A percentile compares a stretch with the other conserved stretches of the same genome.
Conservation (phyloP, 495 filamentous ascomycete species). For the Penicillium bovifimosum region DNA sequence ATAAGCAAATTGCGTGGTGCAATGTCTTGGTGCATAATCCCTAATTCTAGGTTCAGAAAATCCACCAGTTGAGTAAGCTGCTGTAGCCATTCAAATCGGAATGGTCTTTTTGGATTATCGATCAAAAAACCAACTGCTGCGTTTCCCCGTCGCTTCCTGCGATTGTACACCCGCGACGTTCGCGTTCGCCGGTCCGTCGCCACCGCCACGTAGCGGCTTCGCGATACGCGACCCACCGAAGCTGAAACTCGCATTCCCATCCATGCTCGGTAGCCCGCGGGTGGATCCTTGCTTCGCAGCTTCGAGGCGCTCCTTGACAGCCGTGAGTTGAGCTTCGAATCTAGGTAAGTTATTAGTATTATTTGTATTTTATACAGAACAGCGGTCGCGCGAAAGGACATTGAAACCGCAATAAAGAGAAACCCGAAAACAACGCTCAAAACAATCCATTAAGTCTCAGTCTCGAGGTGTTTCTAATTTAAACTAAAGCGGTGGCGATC, state of each 20-base stretch:
- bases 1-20: constrained; percentile 35
- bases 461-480: too few species aligned
- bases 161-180: constrained; percentile 38
- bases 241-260: constrained; percentile 60
- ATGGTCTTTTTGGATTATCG: constrained; percentile 34
- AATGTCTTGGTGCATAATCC: constrained; percentile 39
- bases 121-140: constrained; percentile 49
- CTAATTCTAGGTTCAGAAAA: constrained; percentile 34
- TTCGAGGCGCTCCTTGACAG: constrained; percentile 95
- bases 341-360: constrained; percentile 40
- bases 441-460: constrained; percentile 36
- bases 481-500: too few species aligned
- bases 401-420: background rate
- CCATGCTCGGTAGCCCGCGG: constrained; percentile 65
- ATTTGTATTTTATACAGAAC: constrained; percentile 4
- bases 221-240: constrained; percentile 82
- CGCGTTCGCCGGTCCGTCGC: constrained; percentile 37
- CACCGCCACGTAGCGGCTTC: constrained; percentile 92
- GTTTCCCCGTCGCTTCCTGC: constrained; percentile 42
- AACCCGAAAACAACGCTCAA: background rate
- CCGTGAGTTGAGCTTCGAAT: constrained; percentile 94
- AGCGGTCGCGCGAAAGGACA: background rate
- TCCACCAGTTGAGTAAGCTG: constrained; percentile 34
- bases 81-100: constrained; percentile 32
- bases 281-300: constrained; percentile 88